Evolutionary conservation across 805 yeast genomes (phyloP).

Genomic region (Ogataea kodamae): DNA sequence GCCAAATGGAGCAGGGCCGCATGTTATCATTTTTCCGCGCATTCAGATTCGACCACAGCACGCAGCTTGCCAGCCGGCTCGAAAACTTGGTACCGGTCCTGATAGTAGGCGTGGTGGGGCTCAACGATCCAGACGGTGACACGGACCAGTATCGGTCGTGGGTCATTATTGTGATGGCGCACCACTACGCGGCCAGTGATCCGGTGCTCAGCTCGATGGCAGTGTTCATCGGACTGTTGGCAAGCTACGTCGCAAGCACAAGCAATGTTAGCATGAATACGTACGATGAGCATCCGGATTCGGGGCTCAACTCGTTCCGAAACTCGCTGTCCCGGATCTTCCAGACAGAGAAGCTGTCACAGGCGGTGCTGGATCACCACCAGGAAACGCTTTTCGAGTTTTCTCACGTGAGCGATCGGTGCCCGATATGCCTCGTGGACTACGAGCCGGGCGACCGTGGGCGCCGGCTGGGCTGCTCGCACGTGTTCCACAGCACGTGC

Average conservation of each 20-base stretch:
- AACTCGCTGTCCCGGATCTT: slow-evolving; percentile 23
- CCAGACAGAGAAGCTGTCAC: slow-evolving; percentile 17
- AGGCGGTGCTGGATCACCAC: slow-evolving; percentile 17
- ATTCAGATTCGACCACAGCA: slow-evolving; percentile 35
- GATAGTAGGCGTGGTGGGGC: slow-evolving; percentile 32
- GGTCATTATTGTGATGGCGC: slow-evolving; percentile 63
- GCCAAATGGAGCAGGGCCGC: slow-evolving; percentile 30
- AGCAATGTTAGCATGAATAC: slow-evolving; percentile 11
- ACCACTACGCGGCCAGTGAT: slow-evolving; percentile 39
- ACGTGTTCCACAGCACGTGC: slow-evolving; percentile 52
- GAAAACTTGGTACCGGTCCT: slow-evolving; percentile 28
- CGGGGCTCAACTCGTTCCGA: slow-evolving; percentile 23
- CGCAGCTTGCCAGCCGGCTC: slow-evolving; percentile 16
- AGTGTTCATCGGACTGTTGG: slow-evolving; percentile 23
- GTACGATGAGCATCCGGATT: slow-evolving; percentile 10
- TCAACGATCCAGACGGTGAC: slow-evolving; percentile 17
- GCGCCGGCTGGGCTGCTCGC: slow-evolving; percentile 46
- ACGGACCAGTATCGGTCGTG: slow-evolving; percentile 41
- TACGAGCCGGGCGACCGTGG: slow-evolving; percentile 46
- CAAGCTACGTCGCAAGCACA: slow-evolving; percentile 21
- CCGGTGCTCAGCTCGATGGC: slow-evolving; percentile 45
- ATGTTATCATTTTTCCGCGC: slow-evolving; percentile 40
- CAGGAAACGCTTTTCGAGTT: slow-evolving; percentile 18
- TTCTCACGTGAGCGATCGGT: slow-evolving; percentile 33
- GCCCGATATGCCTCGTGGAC: slow-evolving; percentile 52